A percentile compares a stretch with the other conserved stretches of the same genome.
These are phyloP conservation scores for Solanum chaucha DNA, from an alignment of 257 asterid genomes.

Conservation along the genomic window DNA sequence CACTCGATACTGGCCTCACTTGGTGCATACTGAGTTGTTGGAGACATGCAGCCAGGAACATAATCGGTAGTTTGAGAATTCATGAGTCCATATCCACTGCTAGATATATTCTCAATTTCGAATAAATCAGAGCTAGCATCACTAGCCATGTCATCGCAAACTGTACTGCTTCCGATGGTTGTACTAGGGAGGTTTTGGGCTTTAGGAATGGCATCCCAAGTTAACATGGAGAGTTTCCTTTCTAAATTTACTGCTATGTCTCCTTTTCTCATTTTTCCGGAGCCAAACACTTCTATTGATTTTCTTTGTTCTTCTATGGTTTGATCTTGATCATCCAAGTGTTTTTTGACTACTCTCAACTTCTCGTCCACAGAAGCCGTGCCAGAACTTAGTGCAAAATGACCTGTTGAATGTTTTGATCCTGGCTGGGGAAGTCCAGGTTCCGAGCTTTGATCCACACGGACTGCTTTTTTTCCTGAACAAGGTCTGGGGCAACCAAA, in stretches of 20 bases:
- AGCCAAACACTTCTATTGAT: conserved; percentile 73
- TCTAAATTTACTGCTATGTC: conserved; percentile 37
- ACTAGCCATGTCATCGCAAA: conserved; percentile 61
- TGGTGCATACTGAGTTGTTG: conserved; percentile 49
- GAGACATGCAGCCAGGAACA: conserved; percentile 36
- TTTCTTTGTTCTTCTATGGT: conserved; percentile 22
- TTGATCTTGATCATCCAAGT: not conserved
- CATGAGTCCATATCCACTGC: conserved; percentile 10
- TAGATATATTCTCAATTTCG: conserved; percentile 63
- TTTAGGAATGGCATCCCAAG: conserved; percentile 82
- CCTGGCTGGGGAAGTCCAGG: conserved; percentile 4
- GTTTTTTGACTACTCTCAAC: not conserved
- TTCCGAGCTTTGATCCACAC: not conserved
- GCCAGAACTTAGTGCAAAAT: not conserved
- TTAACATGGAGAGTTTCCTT: conserved; percentile 58
- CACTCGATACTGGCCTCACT: conserved; percentile 77
- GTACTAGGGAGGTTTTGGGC: conserved; percentile 13
- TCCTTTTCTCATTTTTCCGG: conserved; percentile 20
- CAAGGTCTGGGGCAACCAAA: conserved; percentile 53
- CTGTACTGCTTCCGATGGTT: conserved; percentile 13
- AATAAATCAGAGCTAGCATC: conserved; percentile 80
- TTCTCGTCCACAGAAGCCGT: not conserved
- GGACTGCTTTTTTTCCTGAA: conserved; percentile 34
- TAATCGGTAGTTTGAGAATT: conserved; percentile 1
- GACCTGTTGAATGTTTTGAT: conserved; percentile 1